These are phyloP conservation scores for Phytopythium cucurbitacearum DNA, from an alignment of 352 stramenopile species.

Conservation along the genomic window DNA sequence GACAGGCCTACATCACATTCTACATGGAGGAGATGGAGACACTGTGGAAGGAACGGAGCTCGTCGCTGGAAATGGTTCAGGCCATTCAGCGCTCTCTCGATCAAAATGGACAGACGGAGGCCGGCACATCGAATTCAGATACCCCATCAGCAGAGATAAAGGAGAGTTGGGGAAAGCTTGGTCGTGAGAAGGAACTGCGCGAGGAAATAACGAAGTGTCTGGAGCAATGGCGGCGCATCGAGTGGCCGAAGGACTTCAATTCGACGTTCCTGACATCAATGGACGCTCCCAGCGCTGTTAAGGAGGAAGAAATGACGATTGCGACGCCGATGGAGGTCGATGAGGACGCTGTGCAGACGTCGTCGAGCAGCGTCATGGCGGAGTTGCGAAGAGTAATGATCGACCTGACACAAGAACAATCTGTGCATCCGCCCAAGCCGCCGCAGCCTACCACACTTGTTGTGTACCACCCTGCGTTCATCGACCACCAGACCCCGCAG, in stretches of 20 bases:
- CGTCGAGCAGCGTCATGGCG: constrained; percentile 39
- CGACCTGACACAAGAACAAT: constrained; percentile 64
- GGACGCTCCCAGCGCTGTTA: constrained; percentile 3
- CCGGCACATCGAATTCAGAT: constrained; percentile 6
- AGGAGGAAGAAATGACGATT: constrained; percentile 12
- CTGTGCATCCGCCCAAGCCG: constrained; percentile 12
- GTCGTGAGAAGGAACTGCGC: constrained; percentile 43
- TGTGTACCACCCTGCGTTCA: constrained; percentile 79
- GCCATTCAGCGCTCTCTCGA: constrained; percentile 62
- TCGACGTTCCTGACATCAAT: constrained; percentile 34
- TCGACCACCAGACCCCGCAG: constrained; percentile 81
- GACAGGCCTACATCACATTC: constrained; percentile 65
- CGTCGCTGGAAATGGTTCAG: constrained; percentile 70
- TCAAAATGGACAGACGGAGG: constrained; percentile 11
- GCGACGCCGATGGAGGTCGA: constrained; percentile 8
- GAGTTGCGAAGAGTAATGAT: constrained; percentile 80
- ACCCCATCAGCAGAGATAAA: constrained; percentile 8
- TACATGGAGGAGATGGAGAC: constrained; percentile 80
- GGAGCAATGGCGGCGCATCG: constrained; percentile 57
- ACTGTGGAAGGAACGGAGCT: constrained; percentile 78
- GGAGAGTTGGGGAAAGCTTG: constrained; percentile 24
- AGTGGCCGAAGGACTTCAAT: constrained; percentile 61
- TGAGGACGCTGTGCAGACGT: constrained; percentile 10
- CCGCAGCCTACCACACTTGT: constrained; percentile 57
- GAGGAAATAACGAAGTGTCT: constrained; percentile 44